Conservation (phyloP, 139 green algal genomes). For the Coccomyxa sp. region DNA sequence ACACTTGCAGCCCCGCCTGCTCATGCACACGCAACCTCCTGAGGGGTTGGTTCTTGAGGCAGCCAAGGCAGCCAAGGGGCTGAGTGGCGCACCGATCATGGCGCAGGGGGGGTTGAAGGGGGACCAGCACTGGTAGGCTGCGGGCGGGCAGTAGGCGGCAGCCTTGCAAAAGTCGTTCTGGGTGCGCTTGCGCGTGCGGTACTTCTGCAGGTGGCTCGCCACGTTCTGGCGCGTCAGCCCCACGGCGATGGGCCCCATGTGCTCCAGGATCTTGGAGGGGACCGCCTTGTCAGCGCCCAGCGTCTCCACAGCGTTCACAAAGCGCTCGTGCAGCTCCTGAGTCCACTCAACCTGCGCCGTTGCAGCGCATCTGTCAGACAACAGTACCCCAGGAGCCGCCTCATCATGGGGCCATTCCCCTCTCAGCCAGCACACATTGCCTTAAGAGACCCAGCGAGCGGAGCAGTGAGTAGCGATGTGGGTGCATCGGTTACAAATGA, state of each 20-base stretch:
- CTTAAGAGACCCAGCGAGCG: too few relatives aligned
- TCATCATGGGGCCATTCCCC: too few relatives aligned
- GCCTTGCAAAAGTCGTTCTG: background rate
- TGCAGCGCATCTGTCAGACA: too few relatives aligned
- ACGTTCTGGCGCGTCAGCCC: slow-evolving; percentile 59
- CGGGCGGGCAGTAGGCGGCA: background rate
- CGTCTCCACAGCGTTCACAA: slow-evolving; percentile 51
- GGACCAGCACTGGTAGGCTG: background rate
- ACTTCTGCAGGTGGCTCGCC: slow-evolving; percentile 56
- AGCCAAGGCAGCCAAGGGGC: too few relatives aligned
- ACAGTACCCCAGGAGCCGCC: too few relatives aligned
- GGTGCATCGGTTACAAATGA: too few relatives aligned
- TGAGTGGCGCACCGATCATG: background rate
- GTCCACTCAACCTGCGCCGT: slow-evolving; percentile 52
- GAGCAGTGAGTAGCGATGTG: too few relatives aligned
- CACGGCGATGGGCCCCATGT: slow-evolving; percentile 34
- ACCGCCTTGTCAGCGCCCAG: slow-evolving; percentile 57
- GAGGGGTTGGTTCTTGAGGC: too few relatives aligned
- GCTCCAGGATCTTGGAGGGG: slow-evolving; percentile 45
- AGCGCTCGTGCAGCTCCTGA: slow-evolving; percentile 40
- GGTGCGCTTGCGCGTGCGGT: slow-evolving; percentile 8
- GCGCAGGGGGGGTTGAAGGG: background rate
- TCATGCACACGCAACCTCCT: too few relatives aligned
- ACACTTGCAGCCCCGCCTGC: too few relatives aligned
- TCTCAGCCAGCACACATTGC: too few relatives aligned